These are phyloP conservation scores for Heteromeles arbutifolia DNA, from an alignment of 306 rosid species.

Conservation along the genomic window DNA sequence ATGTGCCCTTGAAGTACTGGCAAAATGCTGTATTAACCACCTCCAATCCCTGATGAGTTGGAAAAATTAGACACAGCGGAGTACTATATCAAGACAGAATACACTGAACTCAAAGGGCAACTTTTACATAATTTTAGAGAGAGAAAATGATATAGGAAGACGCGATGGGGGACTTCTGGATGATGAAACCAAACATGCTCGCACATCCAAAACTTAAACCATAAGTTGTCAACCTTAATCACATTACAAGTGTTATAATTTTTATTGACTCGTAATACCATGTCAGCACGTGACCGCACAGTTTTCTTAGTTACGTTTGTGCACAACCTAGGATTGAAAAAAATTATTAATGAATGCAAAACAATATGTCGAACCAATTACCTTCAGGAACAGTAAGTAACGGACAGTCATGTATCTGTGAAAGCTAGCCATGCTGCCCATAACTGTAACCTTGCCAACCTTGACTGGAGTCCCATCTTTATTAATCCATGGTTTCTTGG, in stretches of 20 bases:
- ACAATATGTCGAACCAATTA: neutral
- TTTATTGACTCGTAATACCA: neutral
- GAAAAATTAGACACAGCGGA: neutral
- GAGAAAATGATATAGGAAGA: neutral
- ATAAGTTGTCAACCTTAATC: neutral
- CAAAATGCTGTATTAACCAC: constrained; percentile 60
- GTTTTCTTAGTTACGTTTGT: neutral
- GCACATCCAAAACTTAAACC: neutral
- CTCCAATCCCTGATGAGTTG: constrained; percentile 48
- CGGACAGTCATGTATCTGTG: constrained; percentile 62
- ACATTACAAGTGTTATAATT: neutral
- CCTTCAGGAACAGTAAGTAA: constrained; percentile 59
- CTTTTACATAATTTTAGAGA: neutral
- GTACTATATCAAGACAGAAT: neutral
- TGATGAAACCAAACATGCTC: neutral
- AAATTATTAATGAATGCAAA: neutral
- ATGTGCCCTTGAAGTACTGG: constrained; percentile 44
- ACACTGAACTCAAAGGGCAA: neutral
- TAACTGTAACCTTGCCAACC: constrained; percentile 36
- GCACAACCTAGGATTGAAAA: neutral
- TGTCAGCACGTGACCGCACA: neutral
- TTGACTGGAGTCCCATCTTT: constrained; percentile 57
- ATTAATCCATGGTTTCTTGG: constrained; percentile 57
- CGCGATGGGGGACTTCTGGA: neutral
- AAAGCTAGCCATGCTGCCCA: constrained; percentile 57